Evolutionary conservation across 139 green algal genomes (phyloP), one percentile per base, ranked within the genome.

Genomic region (Coelastrella sp.): DNA sequence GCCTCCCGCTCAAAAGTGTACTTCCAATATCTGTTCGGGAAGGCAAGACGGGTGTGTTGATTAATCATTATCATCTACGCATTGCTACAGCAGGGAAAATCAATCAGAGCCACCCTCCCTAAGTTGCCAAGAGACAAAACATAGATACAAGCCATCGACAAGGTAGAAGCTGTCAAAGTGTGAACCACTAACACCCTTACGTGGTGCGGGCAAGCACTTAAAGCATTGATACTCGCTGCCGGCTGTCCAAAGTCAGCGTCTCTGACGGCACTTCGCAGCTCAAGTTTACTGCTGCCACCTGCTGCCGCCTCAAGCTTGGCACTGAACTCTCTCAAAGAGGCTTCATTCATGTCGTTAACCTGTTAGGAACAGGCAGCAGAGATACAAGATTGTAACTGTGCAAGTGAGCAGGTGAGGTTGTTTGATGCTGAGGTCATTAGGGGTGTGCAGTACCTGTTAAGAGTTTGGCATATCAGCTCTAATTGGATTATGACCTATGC

Each of bases 121-220:
- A 71, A 13, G 13, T 7, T 71, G 64, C 4, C 32, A 47, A 71
- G 64, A 11, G 3, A 11, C 64, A 71, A 47, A 47, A 47, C 32
- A 47, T 47, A 47, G 32, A 47, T 1, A 47, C 32, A 47, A 47
- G 32, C 32, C 32, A 47, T 47, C 32, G 32, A 47, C 32, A 47
- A 47, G 32, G 32, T 47, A n/a, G 64, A 71, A 71, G 11, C 64
- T 20, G 13, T 11, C 64, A 20, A 71, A 14, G 2, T 71, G 3
- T 71, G 16, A 71, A 14, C 16, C 13, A 20, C 64, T 71, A 71
- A 71, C 11, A 58, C 16, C 16, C 74, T 80, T 80, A 80, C 74
- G 13, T 80, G 74, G 82, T 95, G 94, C 5, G 94, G 94, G n/a
- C 89, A 96, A 87, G 85, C 93, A 74, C 92, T 82, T 11, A 96